Conservation (phyloP, 2,329 filamentous ascomycete species). For the Tolypocladium inflatum region DNA sequence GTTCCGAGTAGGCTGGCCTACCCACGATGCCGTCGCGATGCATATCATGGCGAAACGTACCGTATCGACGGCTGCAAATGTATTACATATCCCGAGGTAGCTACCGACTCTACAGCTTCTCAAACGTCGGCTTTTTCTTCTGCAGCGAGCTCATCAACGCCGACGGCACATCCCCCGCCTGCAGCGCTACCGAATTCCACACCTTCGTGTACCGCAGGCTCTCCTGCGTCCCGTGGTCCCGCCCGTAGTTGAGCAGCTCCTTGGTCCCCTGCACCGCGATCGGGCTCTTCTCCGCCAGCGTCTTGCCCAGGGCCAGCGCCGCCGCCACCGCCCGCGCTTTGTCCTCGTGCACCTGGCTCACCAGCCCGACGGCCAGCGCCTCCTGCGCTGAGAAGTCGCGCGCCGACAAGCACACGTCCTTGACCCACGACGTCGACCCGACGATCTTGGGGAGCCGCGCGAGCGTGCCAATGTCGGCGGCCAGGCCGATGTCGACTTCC, state of each 20-base stretch:
- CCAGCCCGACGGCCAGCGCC: constrained; percentile 60
- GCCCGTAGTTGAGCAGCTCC: constrained; percentile 71
- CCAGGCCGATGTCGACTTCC: constrained; percentile 74
- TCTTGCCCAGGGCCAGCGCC: constrained; percentile 51
- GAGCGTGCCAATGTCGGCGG: constrained; percentile 70
- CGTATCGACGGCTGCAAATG: background rate
- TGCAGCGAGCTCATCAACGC: constrained; percentile 69
- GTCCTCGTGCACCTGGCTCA: constrained; percentile 52
- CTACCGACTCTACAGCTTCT: constrained; percentile 56
- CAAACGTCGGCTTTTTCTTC: constrained; percentile 73
- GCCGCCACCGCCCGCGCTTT: constrained; percentile 55
- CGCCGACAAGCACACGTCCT: constrained; percentile 66
- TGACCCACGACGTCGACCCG: constrained; percentile 64
- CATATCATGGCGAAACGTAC: too few relatives aligned
- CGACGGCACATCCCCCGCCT: constrained; percentile 66
- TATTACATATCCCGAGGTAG: background rate
- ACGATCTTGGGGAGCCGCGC: constrained; percentile 65
- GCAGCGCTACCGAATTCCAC: constrained; percentile 80
- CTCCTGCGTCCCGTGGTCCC: constrained; percentile 69
- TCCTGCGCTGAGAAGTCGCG: constrained; percentile 61
- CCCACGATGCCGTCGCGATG: too few relatives aligned
- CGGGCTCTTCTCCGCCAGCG: constrained; percentile 74
- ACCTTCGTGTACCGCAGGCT: constrained; percentile 74
- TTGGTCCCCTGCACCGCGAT: constrained; percentile 84
- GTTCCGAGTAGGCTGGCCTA: constrained; percentile 29